Percentiles rank a stretch among this genome's conserved stretches.
Conservation (phyloP, 768 basidiomycete species). For the Vishniacozyma victoriae region DNA sequence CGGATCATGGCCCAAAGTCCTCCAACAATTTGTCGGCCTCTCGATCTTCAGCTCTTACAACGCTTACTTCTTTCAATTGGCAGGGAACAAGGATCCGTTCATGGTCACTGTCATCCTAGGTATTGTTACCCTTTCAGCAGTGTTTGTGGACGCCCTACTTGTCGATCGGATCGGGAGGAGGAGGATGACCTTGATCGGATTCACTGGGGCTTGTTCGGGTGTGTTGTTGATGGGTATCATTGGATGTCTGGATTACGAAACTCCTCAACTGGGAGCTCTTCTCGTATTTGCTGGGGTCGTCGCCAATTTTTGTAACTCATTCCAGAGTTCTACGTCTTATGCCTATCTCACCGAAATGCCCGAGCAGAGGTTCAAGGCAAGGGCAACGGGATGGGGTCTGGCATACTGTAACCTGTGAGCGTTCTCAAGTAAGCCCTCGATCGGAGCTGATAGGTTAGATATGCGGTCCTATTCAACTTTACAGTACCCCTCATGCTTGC, state of each 20-base stretch:
- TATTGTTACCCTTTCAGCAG: background rate
- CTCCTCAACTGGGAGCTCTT: slow-evolving; percentile 4
- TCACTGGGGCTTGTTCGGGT: slow-evolving; percentile 14
- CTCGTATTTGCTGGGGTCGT: slow-evolving; percentile 14
- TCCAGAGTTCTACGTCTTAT: slow-evolving; percentile 11
- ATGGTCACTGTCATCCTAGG: slow-evolving; percentile 10
- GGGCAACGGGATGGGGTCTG: slow-evolving; percentile 10
- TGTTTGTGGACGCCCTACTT: slow-evolving; percentile 7
- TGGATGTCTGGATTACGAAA: slow-evolving; percentile 15
- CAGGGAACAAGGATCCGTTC: slow-evolving; percentile 14
- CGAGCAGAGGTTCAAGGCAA: slow-evolving; percentile 6
- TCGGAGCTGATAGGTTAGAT: background rate
- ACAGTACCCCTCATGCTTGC: slow-evolving; percentile 20
- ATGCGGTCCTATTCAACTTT: slow-evolving; percentile 11
- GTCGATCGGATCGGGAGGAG: slow-evolving; percentile 20
- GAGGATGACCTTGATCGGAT: slow-evolving; percentile 19
- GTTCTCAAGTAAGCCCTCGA: background rate
- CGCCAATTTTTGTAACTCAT: slow-evolving; percentile 23
- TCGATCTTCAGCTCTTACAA: background rate
- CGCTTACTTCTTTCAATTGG: slow-evolving; percentile 8
- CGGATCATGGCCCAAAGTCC: slow-evolving; percentile 6
- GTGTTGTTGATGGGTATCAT: slow-evolving; percentile 11
- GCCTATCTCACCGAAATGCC: slow-evolving; percentile 21
- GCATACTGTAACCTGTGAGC: slow-evolving; percentile 16
- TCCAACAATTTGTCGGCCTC: slow-evolving; percentile 3